Evolutionary conservation across 1,139 yeast genomes (phyloP).

Genomic region (Geotrichum aggregatum): DNA sequence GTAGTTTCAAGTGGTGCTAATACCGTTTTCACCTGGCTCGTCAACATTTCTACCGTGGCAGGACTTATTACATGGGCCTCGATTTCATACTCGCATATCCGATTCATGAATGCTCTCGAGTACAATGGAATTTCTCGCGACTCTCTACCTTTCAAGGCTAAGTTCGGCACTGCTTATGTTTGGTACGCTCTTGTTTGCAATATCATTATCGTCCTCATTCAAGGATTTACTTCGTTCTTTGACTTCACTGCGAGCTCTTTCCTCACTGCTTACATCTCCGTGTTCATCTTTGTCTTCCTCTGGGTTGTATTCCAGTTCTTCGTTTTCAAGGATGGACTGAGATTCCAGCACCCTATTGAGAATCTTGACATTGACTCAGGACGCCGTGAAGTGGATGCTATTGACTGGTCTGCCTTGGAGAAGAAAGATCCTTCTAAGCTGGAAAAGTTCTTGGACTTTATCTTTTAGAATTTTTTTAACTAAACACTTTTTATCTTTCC

Average conservation of each 20-base stretch:
- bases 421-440: conserved; percentile 2
- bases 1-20: conserved; percentile 66
- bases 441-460: conserved; percentile 17
- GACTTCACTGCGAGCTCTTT: conserved; percentile 59
- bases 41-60: conserved; percentile 74
- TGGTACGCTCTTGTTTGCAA: conserved; percentile 56
- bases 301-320: conserved; percentile 52
- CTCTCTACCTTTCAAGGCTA: conserved; percentile 68
- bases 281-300: conserved; percentile 51
- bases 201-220: conserved; percentile 51
- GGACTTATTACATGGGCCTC: conserved; percentile 75
- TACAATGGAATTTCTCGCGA: conserved; percentile 52
- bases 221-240: conserved; percentile 66
- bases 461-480: conserved; percentile 13
- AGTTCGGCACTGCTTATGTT: conserved; percentile 70
- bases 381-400: conserved; percentile 53
- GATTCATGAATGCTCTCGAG: conserved; percentile 54
- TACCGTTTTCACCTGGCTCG: conserved; percentile 69
- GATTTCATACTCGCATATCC: conserved; percentile 63
- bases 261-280: conserved; percentile 65
- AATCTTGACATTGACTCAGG: conserved; percentile 75
- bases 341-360: conserved; percentile 46
- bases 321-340: conserved; percentile 18
- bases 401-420: conserved; percentile 35
- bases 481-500: not conserved